These are phyloP conservation scores for Marasmius tenuissimus DNA, from an alignment of 1,284 basidiomycete genomes.

Conservation along the genomic window DNA sequence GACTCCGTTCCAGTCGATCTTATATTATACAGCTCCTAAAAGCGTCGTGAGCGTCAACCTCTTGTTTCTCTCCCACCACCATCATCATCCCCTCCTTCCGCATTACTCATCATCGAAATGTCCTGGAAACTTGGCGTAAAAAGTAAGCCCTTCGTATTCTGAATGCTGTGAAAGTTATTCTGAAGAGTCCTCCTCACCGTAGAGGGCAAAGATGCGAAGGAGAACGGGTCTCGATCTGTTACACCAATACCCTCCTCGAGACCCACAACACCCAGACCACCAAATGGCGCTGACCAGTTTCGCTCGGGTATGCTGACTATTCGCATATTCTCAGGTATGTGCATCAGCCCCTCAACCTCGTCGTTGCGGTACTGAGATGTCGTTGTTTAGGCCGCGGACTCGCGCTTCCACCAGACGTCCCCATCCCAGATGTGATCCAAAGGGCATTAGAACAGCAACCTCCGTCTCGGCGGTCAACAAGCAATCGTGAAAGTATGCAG, in stretches of 20 bases:
- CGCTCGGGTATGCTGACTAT: slow-evolving; percentile 84
- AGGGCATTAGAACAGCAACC: slow-evolving; percentile 68
- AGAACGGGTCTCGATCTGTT: slow-evolving; percentile 71
- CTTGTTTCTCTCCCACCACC: slow-evolving; percentile 9
- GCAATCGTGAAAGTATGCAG: slow-evolving; percentile 85
- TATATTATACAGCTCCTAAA: background rate
- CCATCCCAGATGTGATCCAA: slow-evolving; percentile 85
- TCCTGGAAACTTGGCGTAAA: slow-evolving; percentile 19
- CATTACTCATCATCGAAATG: slow-evolving; percentile 6
- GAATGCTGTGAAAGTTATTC: background rate
- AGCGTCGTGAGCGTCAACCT: background rate
- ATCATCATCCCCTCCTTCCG: background rate
- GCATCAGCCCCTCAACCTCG: background rate
- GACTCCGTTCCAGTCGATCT: background rate
- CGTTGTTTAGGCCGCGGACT: slow-evolving; percentile 66
- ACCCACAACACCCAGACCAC: slow-evolving; percentile 69
- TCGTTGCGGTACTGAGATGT: background rate
- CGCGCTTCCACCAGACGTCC: slow-evolving; percentile 69
- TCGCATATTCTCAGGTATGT: slow-evolving; percentile 81
- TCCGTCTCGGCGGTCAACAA: slow-evolving; percentile 52
- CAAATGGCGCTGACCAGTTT: slow-evolving; percentile 58
- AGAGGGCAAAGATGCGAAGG: slow-evolving; percentile 69
- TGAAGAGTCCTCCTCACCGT: background rate
- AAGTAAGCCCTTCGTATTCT: slow-evolving; percentile 7
- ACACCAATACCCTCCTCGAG: slow-evolving; percentile 76